A percentile compares a stretch with the other conserved stretches of the same genome.
These are phyloP conservation scores for Dimargaris verticillata DNA, from an alignment of 192 early-diverging fungal genomes.

Conservation along the genomic window DNA sequence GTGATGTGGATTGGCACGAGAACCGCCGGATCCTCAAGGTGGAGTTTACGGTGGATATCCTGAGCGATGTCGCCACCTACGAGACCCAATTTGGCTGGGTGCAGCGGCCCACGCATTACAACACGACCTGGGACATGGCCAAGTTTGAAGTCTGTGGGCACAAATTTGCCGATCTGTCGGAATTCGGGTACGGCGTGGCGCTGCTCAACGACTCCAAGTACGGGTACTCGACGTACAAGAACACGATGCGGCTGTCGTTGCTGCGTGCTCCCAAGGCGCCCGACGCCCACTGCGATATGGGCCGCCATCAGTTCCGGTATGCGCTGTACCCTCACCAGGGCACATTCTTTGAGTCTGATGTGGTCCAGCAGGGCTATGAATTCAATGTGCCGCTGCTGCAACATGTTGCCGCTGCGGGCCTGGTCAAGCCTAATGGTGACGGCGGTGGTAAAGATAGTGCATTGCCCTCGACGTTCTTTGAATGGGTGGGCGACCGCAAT, in stretches of 20 bases:
- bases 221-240: conserved; percentile 71
- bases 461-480: conserved; percentile 21
- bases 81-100: conserved; percentile 89
- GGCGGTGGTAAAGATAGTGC: background rate
- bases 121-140: conserved; percentile 75
- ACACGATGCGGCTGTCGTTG: conserved; percentile 67
- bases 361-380: conserved; percentile 74
- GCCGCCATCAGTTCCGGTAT: conserved; percentile 69
- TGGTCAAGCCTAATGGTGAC: background rate
- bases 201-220: conserved; percentile 95
- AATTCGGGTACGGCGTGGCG: conserved; percentile 87
- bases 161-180: conserved; percentile 92
- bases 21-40: conserved; percentile 79
- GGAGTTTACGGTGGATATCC: conserved; percentile 77
- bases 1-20: conserved; percentile 83
- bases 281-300: conserved; percentile 39
- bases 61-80: conserved; percentile 74
- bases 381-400: conserved; percentile 69
- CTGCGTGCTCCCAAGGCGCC: conserved; percentile 76
- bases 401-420: background rate
- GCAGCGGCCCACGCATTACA: conserved; percentile 87
- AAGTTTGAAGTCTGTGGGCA: conserved; percentile 96
- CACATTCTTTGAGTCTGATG: conserved; percentile 61
- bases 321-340: conserved; percentile 80
- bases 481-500: conserved; percentile 35